phyloP scores from a whole-genome alignment of 306 rosid species.

The Medicago arabica region DNA sequence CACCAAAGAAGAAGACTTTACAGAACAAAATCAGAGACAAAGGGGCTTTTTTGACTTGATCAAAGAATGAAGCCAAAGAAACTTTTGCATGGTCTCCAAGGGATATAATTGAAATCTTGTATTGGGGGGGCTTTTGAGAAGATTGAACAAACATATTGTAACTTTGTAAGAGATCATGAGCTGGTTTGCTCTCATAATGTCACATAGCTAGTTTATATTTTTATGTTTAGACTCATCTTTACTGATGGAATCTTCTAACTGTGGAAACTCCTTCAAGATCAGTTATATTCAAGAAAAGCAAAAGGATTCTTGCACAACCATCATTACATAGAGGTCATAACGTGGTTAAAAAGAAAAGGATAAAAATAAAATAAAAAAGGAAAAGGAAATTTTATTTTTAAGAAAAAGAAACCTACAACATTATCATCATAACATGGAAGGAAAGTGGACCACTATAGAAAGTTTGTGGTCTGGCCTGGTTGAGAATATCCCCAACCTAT shows the following conservation, averaged over 20 bases:
- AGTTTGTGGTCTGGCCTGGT: slow-evolving; percentile 50
- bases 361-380: too few species aligned
- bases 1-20: slow-evolving; percentile 48
- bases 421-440: slow-evolving; percentile 58
- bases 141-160: slow-evolving; percentile 45
- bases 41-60: slow-evolving; percentile 61
- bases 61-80: slow-evolving; percentile 61
- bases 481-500: slow-evolving; percentile 51
- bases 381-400: slow-evolving; percentile 4
- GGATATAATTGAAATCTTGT: slow-evolving; percentile 67
- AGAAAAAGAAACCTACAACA: slow-evolving; percentile 25
- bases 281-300: slow-evolving; percentile 46
- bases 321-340: slow-evolving; percentile 53
- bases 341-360: slow-evolving; percentile 7
- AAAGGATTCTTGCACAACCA: slow-evolving; percentile 50
- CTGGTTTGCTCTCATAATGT: slow-evolving; percentile 65
- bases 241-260: slow-evolving; percentile 74
- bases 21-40: slow-evolving; percentile 32
- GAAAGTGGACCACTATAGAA: slow-evolving; percentile 50
- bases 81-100: slow-evolving; percentile 99
- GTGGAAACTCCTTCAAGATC: slow-evolving; percentile 44
- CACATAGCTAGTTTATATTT: slow-evolving; percentile 56
- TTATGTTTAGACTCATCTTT: slow-evolving; percentile 71
- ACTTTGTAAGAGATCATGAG: slow-evolving; percentile 47
- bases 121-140: slow-evolving; percentile 66